A percentile compares a stretch with the other conserved stretches of the same genome.
Conservation (phyloP, 1,139 yeast species). For the Diutina sp. region DNA sequence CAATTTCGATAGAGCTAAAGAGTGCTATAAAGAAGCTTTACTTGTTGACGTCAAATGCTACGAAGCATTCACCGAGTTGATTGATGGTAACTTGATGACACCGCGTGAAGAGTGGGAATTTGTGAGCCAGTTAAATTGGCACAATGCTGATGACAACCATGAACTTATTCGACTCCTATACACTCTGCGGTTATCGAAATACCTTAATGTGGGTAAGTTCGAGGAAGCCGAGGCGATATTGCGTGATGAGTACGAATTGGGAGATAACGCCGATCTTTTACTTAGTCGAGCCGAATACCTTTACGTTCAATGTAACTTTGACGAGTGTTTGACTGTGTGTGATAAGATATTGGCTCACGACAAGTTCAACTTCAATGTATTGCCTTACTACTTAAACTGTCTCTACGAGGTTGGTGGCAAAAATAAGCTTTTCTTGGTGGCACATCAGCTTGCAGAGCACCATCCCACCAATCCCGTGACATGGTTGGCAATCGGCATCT, state of each 20-base stretch:
- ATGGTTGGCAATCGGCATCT: constrained; percentile 89
- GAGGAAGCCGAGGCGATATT: constrained; percentile 57
- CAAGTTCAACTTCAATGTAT: constrained; percentile 54
- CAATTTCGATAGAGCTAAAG: constrained; percentile 78
- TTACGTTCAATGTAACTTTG: constrained; percentile 70
- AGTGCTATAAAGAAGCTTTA: constrained; percentile 80
- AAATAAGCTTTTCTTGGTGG: constrained; percentile 65
- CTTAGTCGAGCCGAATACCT: constrained; percentile 59
- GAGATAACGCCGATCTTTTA: constrained; percentile 57
- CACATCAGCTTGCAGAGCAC: constrained; percentile 79
- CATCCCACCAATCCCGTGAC: constrained; percentile 78
- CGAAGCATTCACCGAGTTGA: constrained; percentile 81
- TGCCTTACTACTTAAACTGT: constrained; percentile 77
- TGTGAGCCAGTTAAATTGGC: constrained; percentile 52
- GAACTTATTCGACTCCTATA: constrained; percentile 70
- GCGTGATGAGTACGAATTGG: constrained; percentile 59
- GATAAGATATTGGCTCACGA: constrained; percentile 52
- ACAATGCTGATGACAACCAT: constrained; percentile 66
- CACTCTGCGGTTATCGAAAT: constrained; percentile 64
- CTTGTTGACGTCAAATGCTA: constrained; percentile 81
- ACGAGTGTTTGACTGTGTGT: constrained; percentile 64
- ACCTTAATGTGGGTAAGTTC: constrained; percentile 45
- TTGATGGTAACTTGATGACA: constrained; percentile 61
- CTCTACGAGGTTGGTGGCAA: constrained; percentile 76
- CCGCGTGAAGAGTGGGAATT: constrained; percentile 87